Evolutionary conservation across 1,139 yeast species (phyloP).

Genomic region (Meyerozyma athensensis): DNA sequence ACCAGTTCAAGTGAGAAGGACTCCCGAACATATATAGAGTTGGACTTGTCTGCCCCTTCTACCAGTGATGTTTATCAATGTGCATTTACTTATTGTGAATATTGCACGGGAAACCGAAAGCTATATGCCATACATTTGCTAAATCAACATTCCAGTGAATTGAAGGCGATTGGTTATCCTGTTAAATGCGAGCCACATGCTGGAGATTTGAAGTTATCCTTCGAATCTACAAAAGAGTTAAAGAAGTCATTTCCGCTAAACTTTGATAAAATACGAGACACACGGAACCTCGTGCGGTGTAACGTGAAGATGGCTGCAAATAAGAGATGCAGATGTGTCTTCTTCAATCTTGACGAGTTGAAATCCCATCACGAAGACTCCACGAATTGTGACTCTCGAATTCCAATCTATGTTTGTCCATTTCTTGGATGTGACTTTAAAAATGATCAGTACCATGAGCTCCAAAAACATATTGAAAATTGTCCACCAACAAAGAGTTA

Average conservation of each 20-base stretch:
- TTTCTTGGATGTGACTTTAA: not conserved
- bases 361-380: not conserved
- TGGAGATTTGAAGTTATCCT: not conserved
- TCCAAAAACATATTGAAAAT: not conserved
- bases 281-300: not conserved
- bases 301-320: not conserved
- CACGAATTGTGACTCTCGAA: not conserved
- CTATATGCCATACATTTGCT: conserved; percentile 30
- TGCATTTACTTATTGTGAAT: conserved; percentile 27
- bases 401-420: not conserved
- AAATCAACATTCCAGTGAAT: conserved; percentile 20
- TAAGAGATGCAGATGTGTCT: not conserved
- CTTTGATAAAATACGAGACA: not conserved
- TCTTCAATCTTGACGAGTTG: not conserved
- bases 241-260: not conserved
- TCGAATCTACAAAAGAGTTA: not conserved
- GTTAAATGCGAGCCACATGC: conserved; percentile 8
- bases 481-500: not conserved
- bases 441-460: not conserved
- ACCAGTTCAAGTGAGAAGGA: too few relatives aligned
- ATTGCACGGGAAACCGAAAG: conserved; percentile 28
- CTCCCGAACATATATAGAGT: not conserved
- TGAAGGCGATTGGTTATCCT: conserved; percentile 32
- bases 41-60: not conserved
- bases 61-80: conserved; percentile 18